Evolutionary conservation across 78 protist species (phyloP).

Genomic region (Dictyostelium discoideum): dicty_2.7 NC_007089.4:6091001-6091500

Average conservation of each 20-base stretch:
- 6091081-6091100: not conserved
- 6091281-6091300: constrained; percentile 33
- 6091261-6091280: constrained; percentile 6
- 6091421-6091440: constrained; percentile 28
- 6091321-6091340: no score
- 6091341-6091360: no score
- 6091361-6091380: no score
- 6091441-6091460: constrained; percentile 38
- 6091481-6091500: constrained; percentile 30
- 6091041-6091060: not conserved
- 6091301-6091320: not conserved
- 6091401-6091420: not conserved
- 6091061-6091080: constrained; percentile 1
- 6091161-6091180: not conserved
- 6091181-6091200: not conserved
- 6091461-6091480: constrained; percentile 26
- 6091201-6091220: not conserved
- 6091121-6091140: not conserved
- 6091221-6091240: not conserved
- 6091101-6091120: constrained; percentile 23
- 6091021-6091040: not conserved
- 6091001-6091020: not conserved
- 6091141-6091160: not conserved
- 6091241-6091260: constrained; percentile 3
- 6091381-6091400: not conserved